Percentiles rank a stretch among this genome's conserved stretches.
Evolutionary conservation across 495 filamentous ascomycete genomes (phyloP).

Genomic region (Penicillium robsamsonii): DNA sequence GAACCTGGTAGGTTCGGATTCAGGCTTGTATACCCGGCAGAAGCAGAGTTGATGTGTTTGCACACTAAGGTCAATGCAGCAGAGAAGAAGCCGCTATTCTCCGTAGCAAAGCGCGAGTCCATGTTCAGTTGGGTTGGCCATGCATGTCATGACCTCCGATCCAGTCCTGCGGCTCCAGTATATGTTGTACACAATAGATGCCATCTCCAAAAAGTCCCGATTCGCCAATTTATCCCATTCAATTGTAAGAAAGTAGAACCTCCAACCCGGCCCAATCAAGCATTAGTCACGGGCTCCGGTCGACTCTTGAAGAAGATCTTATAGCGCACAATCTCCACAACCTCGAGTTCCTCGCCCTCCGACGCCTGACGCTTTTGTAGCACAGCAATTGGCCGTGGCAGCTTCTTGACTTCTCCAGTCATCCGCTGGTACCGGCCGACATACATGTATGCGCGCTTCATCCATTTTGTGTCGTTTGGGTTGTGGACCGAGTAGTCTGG

Average conservation of each 20-base stretch:
- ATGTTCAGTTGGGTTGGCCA: neutral
- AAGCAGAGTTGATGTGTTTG: neutral
- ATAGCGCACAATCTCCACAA: constrained; percentile 84
- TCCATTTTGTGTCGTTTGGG: constrained; percentile 64
- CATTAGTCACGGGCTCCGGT: constrained; percentile 76
- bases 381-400: constrained; percentile 73
- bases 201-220: neutral
- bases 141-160: neutral
- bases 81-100: neutral
- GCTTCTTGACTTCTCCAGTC: constrained; percentile 84
- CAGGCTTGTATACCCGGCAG: constrained; percentile 1
- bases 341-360: constrained; percentile 54
- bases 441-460: constrained; percentile 84
- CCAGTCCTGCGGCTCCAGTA: neutral
- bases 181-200: neutral
- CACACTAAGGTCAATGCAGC: neutral
- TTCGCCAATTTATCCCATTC: neutral
- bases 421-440: constrained; percentile 87
- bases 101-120: neutral
- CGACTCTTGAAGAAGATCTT: constrained; percentile 85
- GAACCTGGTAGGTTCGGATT: constrained; percentile 1
- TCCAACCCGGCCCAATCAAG: constrained; percentile 17
- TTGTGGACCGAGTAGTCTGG: constrained; percentile 62
- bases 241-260: neutral
- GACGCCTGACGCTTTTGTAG: constrained; percentile 40